Percentiles rank a stretch among this genome's conserved stretches.
Conservation (phyloP, 768 basidiomycete genomes). For the Suillus alpinus region DNA sequence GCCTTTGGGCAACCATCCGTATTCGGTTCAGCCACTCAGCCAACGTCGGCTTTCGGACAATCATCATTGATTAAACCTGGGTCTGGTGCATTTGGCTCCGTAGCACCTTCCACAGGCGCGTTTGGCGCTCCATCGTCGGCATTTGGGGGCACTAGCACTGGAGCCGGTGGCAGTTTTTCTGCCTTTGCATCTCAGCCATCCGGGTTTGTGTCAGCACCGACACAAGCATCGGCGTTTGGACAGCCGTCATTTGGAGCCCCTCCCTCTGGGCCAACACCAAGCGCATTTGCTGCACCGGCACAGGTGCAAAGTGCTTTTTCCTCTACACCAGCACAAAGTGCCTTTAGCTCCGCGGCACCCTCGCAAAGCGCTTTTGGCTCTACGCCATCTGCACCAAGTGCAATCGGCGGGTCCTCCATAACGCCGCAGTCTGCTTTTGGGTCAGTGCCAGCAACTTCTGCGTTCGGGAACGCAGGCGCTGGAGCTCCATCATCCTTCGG, state of each 20-base stretch:
- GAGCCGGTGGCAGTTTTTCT: slow-evolving; percentile 42
- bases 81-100: slow-evolving; percentile 50
- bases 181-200: slow-evolving; percentile 50
- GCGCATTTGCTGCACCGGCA: slow-evolving; percentile 17
- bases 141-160: not conserved
- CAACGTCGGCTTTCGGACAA: slow-evolving; percentile 32
- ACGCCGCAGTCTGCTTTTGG: slow-evolving; percentile 26
- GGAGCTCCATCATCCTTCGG: slow-evolving; percentile 15
- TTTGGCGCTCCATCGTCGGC: slow-evolving; percentile 23
- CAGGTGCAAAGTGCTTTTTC: slow-evolving; percentile 17
- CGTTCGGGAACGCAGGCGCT: slow-evolving; percentile 19
- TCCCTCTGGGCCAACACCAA: slow-evolving; percentile 10
- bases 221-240: slow-evolving; percentile 7
- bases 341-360: slow-evolving; percentile 14
- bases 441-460: slow-evolving; percentile 13
- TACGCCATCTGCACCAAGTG: not conserved
- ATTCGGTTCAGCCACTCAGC: slow-evolving; percentile 31
- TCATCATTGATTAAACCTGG: slow-evolving; percentile 45
- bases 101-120: slow-evolving; percentile 31
- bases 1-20: slow-evolving; percentile 31
- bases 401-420: slow-evolving; percentile 1
- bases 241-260: slow-evolving; percentile 22
- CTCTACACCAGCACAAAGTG: slow-evolving; percentile 16
- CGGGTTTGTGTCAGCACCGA: slow-evolving; percentile 32
- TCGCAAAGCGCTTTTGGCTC: not conserved